Percentiles rank a stretch among this genome's conserved stretches.
phyloP scores from a whole-genome alignment of 2,329 filamentous ascomycete genomes.

The Arthrobotrys sphaeroides region DNA sequence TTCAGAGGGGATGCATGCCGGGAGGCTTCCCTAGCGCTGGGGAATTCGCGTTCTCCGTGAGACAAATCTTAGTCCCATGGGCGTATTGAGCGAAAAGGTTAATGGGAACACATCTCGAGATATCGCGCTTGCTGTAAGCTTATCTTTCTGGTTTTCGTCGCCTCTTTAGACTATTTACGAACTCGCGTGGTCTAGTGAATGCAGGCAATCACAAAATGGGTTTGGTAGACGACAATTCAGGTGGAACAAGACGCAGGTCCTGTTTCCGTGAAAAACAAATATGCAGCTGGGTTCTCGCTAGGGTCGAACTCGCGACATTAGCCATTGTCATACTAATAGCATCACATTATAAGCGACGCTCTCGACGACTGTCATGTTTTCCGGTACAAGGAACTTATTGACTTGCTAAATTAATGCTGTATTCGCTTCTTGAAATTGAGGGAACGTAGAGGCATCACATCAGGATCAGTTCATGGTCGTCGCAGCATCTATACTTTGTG shows the following conservation, averaged over 20 bases:
- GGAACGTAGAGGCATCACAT: slow-evolving; percentile 8
- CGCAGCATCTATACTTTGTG: neutral
- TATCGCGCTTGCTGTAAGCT: too few species aligned
- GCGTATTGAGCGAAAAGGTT: too few species aligned
- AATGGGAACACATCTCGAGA: too few species aligned
- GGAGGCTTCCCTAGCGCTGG: neutral
- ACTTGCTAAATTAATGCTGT: neutral
- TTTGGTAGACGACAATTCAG: too few species aligned
- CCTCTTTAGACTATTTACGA: too few species aligned
- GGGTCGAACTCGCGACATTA: neutral
- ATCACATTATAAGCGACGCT: neutral
- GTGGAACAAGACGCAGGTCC: too few species aligned
- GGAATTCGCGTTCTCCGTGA: neutral
- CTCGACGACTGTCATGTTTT: neutral
- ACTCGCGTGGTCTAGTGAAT: too few species aligned
- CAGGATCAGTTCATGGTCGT: slow-evolving; percentile 28
- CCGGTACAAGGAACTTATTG: neutral
- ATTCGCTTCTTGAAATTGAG: neutral
- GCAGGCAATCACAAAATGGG: too few species aligned
- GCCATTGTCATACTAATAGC: neutral
- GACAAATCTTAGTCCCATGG: too few species aligned
- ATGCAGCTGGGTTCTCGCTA: neutral
- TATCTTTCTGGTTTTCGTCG: too few species aligned
- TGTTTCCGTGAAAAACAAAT: neutral
- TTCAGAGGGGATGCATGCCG: neutral